Conservation (phyloP, 106 monocot species). For the Cymbidium sinense region DNA sequence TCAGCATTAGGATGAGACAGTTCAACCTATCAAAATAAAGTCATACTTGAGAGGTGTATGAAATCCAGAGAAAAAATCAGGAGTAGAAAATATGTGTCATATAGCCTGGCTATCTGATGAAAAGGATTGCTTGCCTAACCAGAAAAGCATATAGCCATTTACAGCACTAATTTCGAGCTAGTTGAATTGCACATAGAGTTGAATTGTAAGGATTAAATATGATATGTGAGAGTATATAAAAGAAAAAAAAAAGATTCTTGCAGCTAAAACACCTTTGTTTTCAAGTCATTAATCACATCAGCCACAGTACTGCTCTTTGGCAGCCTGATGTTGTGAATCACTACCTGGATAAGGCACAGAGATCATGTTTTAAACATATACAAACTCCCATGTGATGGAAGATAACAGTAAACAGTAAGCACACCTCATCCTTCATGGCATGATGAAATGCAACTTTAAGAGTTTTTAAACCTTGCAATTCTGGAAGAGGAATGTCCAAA, state of each 20-base stretch:
- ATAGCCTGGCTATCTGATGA: neutral
- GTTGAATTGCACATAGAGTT: too few species aligned
- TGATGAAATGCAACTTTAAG: constrained; percentile 95
- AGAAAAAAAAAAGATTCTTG: neutral
- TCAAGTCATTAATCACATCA: constrained; percentile 86
- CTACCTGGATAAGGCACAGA: constrained; percentile 30
- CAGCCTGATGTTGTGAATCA: constrained; percentile 79
- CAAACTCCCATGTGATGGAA: neutral
- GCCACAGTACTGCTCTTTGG: constrained; percentile 93
- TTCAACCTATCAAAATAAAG: constrained; percentile 56
- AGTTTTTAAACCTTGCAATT: constrained; percentile 88
- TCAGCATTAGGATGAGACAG: constrained; percentile 84
- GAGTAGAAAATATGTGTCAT: neutral
- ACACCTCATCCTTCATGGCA: constrained; percentile 83
- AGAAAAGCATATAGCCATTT: neutral
- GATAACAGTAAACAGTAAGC: neutral
- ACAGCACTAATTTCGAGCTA: neutral
- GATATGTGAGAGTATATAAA: neutral
- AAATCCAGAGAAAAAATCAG: neutral
- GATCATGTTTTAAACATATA: neutral
- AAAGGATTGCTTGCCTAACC: neutral
- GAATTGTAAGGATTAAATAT: neutral
- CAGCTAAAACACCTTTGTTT: constrained; percentile 56
- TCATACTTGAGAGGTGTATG: neutral
- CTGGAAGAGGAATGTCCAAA: constrained; percentile 94